Evolutionary conservation across 352 stramenopile species (phyloP).

Genomic region (Pythium brassicae): DNA sequence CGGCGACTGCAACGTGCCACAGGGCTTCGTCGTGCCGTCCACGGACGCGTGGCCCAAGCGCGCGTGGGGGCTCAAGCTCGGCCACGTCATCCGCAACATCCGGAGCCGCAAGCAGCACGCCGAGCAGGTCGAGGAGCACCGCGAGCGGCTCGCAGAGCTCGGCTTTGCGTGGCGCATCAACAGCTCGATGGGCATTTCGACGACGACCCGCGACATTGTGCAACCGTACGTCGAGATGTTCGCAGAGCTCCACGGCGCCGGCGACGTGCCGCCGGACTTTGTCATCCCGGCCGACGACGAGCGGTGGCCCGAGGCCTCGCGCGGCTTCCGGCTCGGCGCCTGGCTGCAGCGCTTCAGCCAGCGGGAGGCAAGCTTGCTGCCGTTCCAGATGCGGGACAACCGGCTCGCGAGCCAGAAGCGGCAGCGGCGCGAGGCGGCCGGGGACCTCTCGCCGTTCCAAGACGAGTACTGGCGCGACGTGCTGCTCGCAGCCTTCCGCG

Average conservation of each 20-base stretch:
- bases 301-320: slow-evolving; percentile 82
- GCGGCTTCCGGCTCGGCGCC: slow-evolving; percentile 83
- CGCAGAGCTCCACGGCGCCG: slow-evolving; percentile 68
- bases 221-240: slow-evolving; percentile 67
- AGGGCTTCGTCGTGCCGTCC: slow-evolving; percentile 87
- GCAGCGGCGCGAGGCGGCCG: slow-evolving; percentile 7
- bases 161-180: slow-evolving; percentile 91
- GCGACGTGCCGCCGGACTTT: slow-evolving; percentile 60
- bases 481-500: slow-evolving; percentile 52
- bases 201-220: slow-evolving; percentile 51
- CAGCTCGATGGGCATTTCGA: slow-evolving; percentile 36
- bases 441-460: slow-evolving; percentile 36
- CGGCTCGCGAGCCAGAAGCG: slow-evolving; percentile 12
- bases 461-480: slow-evolving; percentile 78
- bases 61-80: slow-evolving; percentile 84
- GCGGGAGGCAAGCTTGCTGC: slow-evolving; percentile 29
- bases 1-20: slow-evolving; percentile 84
- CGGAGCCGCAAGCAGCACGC: slow-evolving; percentile 84
- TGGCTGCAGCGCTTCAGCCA: slow-evolving; percentile 72
- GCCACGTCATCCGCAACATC: slow-evolving; percentile 89
- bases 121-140: slow-evolving; percentile 74
- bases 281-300: slow-evolving; percentile 68
- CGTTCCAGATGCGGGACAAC: slow-evolving; percentile 35
- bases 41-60: slow-evolving; percentile 70
- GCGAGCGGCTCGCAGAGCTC: slow-evolving; percentile 76